Evolutionary conservation across 441 rosid species (phyloP).

Genomic region (Hura crepitans): DNA sequence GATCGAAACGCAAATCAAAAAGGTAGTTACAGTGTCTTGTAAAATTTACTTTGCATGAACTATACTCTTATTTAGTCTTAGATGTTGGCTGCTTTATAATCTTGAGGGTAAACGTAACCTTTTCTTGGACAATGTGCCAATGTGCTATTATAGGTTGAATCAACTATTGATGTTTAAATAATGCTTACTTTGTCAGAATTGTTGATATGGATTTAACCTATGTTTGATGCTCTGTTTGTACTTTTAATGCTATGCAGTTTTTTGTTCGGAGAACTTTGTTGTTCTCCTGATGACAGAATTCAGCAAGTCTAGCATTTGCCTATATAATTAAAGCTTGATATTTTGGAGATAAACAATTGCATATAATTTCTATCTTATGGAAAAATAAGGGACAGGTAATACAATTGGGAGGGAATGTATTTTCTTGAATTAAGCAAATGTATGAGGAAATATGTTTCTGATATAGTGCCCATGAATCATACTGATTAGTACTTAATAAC

Average conservation of each 20-base stretch:
- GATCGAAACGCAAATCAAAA: conserved; percentile 66
- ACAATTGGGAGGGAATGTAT: no score
- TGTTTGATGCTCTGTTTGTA: neutral
- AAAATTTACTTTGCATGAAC: neutral
- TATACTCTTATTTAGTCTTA: neutral
- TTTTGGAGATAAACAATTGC: no score
- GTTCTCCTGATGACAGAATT: neutral
- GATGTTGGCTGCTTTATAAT: neutral
- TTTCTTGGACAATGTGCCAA: neutral
- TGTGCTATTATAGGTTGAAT: neutral
- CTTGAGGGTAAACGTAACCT: neutral
- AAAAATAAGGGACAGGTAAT: no score
- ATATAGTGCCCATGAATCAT: no score
- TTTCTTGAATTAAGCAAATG: neutral
- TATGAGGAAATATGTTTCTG: no score
- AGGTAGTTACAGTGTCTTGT: conserved; percentile 41
- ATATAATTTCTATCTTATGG: neutral
- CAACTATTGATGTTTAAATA: neutral
- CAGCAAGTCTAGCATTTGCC: neutral
- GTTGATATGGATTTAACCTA: neutral
- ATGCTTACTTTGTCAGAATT: neutral
- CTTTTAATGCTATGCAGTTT: neutral
- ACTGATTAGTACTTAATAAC: no score
- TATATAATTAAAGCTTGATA: neutral
- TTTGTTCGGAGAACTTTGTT: neutral